Base-by-base conservation (phyloP, 257 asterid genomes). In the Solanum bulbocastanum region DNA sequence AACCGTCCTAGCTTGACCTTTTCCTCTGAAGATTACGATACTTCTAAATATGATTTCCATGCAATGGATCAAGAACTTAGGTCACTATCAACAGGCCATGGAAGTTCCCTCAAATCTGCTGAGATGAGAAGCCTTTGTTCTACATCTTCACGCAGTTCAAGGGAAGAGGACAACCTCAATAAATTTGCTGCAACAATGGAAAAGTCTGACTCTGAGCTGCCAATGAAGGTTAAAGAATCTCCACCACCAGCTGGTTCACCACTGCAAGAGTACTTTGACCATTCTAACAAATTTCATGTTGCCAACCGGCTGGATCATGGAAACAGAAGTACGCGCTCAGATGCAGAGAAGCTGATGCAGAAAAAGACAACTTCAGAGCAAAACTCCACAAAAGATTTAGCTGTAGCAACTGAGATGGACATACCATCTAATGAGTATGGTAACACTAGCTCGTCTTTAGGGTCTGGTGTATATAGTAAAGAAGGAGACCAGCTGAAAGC, bases 381-480 rank as follows among this genome's bases (percentile, higher is more conserved):
- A 87, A 84, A 87, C 74, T 85, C 88, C 82, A 87, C 89, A 85
- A 92, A 91, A 22, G 96, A 92, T 83, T 89, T 93, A 25, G 86
- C 92, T 33, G 94, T 74, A 46, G 93, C 96, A 62, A 95, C 98
- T 58, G 98, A 96, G 93, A 96, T 95, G 66, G 98, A 96, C 18
- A 89, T 97, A 86, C 91, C 97, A 4, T 93, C 98, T 35, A 94
- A 91, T 44, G 99, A 97, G 92, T 97, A 90, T 78, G 30, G 89
- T 30, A 95, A 94, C 82, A 94, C 98, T 0, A 98, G 98, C 56
- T 93, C 98, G 23, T 94, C 99, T 11, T 89, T 92, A 71, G 98
- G 92, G 83, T 96, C 98, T 0, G 92, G 95, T 49, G 98, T 90
- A 86, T 90, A 90, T 56, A 93, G 92, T 89, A 90, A 84, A 89